phyloP scores from a whole-genome alignment of 257 asterid genomes.

The Paraleonurus japonicus region DNA sequence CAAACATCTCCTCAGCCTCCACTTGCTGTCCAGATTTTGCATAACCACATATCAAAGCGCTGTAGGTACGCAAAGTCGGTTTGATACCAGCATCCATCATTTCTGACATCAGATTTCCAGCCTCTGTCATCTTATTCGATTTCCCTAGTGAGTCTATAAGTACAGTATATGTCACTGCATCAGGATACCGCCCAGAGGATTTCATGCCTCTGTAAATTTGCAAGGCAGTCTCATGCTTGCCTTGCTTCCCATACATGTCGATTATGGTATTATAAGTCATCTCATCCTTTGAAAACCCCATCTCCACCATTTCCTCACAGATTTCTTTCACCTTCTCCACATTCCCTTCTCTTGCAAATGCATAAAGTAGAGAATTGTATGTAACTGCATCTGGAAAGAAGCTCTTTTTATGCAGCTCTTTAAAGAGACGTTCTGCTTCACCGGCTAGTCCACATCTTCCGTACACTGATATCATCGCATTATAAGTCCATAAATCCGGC shows the following conservation, averaged over 20 bases:
- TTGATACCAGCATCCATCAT: slow-evolving; percentile 71
- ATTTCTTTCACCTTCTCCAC: slow-evolving; percentile 63
- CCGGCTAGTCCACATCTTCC: slow-evolving; percentile 79
- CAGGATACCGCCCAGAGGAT: slow-evolving; percentile 73
- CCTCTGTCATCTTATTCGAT: slow-evolving; percentile 76
- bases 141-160: slow-evolving; percentile 90
- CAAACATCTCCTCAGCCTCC: slow-evolving; percentile 71
- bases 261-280: slow-evolving; percentile 91
- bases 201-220: slow-evolving; percentile 73
- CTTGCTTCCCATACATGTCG: slow-evolving; percentile 79
- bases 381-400: slow-evolving; percentile 91
- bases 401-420: slow-evolving; percentile 64
- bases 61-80: slow-evolving; percentile 84
- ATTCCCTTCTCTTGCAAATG: slow-evolving; percentile 88
- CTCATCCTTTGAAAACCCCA: slow-evolving; percentile 85
- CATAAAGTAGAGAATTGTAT: slow-evolving; percentile 82
- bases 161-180: slow-evolving; percentile 90
- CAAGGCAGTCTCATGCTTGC: slow-evolving; percentile 68
- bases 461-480: slow-evolving; percentile 91
- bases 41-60: slow-evolving; percentile 94
- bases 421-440: slow-evolving; percentile 77
- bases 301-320: slow-evolving; percentile 74
- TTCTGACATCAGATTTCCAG: slow-evolving; percentile 83
- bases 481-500: slow-evolving; percentile 97
- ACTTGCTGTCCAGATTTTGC: slow-evolving; percentile 72